phyloP scores from a whole-genome alignment of 495 filamentous ascomycete species.

The Annulohypoxylon nitens region DNA sequence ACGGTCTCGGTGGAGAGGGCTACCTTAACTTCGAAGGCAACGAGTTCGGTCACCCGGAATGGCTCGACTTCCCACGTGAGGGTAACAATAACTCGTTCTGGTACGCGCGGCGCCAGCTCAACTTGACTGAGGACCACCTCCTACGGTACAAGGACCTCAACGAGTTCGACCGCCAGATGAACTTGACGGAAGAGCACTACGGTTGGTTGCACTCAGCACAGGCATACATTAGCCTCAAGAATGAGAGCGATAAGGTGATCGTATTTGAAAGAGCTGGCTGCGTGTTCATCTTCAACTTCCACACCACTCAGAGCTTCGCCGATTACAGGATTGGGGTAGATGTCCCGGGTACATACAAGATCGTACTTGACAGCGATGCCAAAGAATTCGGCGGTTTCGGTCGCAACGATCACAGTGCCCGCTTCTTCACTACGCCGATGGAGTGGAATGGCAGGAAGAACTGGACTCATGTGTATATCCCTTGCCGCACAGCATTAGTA shows the following conservation, averaged over 20 bases:
- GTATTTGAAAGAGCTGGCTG: slow-evolving; percentile 94
- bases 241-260: slow-evolving; percentile 93
- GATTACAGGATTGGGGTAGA: slow-evolving; percentile 95
- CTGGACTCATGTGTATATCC: slow-evolving; percentile 93
- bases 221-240: slow-evolving; percentile 93
- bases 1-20: slow-evolving; percentile 94
- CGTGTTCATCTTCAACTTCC: slow-evolving; percentile 97
- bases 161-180: slow-evolving; percentile 94
- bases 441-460: slow-evolving; percentile 90
- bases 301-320: slow-evolving; percentile 85
- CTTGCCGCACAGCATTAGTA: slow-evolving; percentile 86
- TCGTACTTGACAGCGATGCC: slow-evolving; percentile 87
- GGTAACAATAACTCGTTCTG: slow-evolving; percentile 97
- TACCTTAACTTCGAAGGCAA: slow-evolving; percentile 99
- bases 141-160: slow-evolving; percentile 94
- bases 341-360: slow-evolving; percentile 83
- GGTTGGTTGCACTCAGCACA: slow-evolving; percentile 91
- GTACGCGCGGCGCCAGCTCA: slow-evolving; percentile 95
- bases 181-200: slow-evolving; percentile 85
- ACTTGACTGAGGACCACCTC: slow-evolving; percentile 86
- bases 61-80: slow-evolving; percentile 96
- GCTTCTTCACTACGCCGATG: slow-evolving; percentile 92
- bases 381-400: slow-evolving; percentile 83
- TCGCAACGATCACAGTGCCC: slow-evolving; percentile 78
- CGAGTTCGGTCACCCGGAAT: slow-evolving; percentile 98